Base-by-base conservation (phyloP, 805 yeast genomes). In the Spathaspora arborariae region DNA sequence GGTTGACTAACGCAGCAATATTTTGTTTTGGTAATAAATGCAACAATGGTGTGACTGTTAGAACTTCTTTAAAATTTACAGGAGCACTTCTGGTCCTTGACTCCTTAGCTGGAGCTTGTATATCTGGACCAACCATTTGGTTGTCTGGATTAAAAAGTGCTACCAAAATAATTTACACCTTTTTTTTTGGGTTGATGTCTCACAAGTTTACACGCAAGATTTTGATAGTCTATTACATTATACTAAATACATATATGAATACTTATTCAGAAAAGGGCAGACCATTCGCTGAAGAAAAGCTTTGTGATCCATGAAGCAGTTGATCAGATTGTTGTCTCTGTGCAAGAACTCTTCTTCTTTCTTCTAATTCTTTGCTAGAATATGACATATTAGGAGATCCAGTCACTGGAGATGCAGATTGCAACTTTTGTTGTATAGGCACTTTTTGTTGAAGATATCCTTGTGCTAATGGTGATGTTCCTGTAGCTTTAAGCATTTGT, bases 401-500 rank as follows among this genome's bases (percentile, higher is more conserved):
- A 15, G 50, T 22, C 11, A 44, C 20, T 2, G 50, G 50, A 5
- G 47, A 44, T 3, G 43, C 50, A 2, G 50, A 39, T 37, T 43
- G 50, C 3, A 26, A 21, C 41, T 44, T 39, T 24, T 43, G 42
- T 26, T 39, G 42, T 13, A 39, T 9, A 16, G 42, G 22, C 15
- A 24, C 19, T 2, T 16, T 16, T 13, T 40, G 42, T 26, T 26
- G 35, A 18, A 40, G 34, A 15, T 22, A 26, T 11, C 33, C 34
- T 20, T 19, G 40, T 3, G 49, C 44, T 7, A 42, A 40, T 2
- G 49, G 43, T 5, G 63, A 67, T 44, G 63, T 54, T 48, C 63
- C 59, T 10, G 64, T 63, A 20, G 71, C 66, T 55, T 70, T 68
- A 38, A 70, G 60, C 64, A 62, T 66, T 45, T 67, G 75, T 24